Conservation (phyloP, 352 stramenopile species). For the Thalassiosira oceanica region DNA sequence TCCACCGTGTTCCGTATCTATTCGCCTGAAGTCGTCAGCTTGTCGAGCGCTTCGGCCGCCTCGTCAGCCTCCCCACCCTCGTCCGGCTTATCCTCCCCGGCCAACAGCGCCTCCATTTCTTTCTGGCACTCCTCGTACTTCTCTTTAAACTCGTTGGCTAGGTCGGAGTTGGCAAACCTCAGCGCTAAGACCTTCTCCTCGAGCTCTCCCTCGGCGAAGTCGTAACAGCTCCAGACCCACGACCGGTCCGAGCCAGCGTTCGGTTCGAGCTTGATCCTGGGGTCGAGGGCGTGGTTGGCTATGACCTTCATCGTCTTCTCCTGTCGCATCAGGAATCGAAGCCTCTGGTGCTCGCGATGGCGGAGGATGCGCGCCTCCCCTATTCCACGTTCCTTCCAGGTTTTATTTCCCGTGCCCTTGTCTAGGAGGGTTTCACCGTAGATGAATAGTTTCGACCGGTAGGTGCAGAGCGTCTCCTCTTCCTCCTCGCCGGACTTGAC, state of each 20-base stretch:
- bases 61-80: conserved; percentile 88
- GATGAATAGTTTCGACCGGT: conserved; percentile 92
- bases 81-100: conserved; percentile 88
- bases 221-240: conserved; percentile 98
- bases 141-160: conserved; percentile 95
- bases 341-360: conserved; percentile 88
- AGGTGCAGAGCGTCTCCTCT: conserved; percentile 87
- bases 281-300: conserved; percentile 96
- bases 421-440: conserved; percentile 96
- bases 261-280: conserved; percentile 91
- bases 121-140: conserved; percentile 90
- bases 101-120: conserved; percentile 92
- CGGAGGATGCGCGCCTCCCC: conserved; percentile 96
- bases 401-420: conserved; percentile 96
- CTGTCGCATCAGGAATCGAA: conserved; percentile 96
- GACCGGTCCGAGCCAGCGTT: conserved; percentile 95
- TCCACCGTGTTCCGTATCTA: conserved; percentile 64
- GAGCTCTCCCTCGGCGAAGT: conserved; percentile 94
- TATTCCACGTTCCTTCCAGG: conserved; percentile 95
- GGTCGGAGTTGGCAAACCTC: conserved; percentile 93
- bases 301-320: conserved; percentile 99
- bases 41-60: conserved; percentile 88
- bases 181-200: conserved; percentile 84
- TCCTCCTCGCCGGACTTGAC: conserved; percentile 97
- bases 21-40: conserved; percentile 89